Conservation (phyloP, 352 stramenopile genomes). For the Phytophthora multivora region DNA sequence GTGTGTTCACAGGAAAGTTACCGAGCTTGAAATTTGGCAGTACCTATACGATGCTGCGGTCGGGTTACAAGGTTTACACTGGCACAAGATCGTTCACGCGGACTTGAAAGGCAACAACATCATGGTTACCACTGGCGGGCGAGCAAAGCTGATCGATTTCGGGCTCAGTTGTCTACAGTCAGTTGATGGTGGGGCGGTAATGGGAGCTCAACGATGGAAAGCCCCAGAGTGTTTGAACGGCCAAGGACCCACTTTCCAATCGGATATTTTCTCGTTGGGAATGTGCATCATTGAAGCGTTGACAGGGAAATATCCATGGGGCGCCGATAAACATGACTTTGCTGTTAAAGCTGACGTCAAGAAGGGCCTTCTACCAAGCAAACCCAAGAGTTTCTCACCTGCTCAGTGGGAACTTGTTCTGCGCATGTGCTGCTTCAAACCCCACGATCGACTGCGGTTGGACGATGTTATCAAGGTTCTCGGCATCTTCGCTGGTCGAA, state of each 20-base stretch:
- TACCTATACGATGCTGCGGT: background rate
- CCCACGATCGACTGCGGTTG: background rate
- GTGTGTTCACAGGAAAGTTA: background rate
- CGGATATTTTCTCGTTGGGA: background rate
- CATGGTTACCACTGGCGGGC: background rate
- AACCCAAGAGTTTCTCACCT: background rate
- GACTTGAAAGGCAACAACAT: slow-evolving; percentile 10
- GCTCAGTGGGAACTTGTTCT: background rate
- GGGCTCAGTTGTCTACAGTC: slow-evolving; percentile 3
- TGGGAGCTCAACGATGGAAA: slow-evolving; percentile 10
- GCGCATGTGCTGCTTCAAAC: background rate
- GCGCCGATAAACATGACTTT: background rate
- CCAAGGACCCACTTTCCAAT: background rate
- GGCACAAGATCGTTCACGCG: background rate
- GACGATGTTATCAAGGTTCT: background rate
- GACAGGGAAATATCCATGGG: background rate
- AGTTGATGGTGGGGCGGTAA: background rate
- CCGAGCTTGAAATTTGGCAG: background rate
- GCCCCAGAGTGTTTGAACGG: slow-evolving; percentile 4
- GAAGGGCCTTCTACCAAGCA: background rate
- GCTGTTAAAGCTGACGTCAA: background rate
- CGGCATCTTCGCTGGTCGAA: background rate
- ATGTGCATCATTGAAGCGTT: background rate
- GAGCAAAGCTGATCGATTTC: slow-evolving; percentile 3
- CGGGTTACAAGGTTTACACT: slow-evolving; percentile 2